These are phyloP conservation scores for Pistacia integerrima DNA, from an alignment of 345 rosid species.

Conservation along the genomic window DNA sequence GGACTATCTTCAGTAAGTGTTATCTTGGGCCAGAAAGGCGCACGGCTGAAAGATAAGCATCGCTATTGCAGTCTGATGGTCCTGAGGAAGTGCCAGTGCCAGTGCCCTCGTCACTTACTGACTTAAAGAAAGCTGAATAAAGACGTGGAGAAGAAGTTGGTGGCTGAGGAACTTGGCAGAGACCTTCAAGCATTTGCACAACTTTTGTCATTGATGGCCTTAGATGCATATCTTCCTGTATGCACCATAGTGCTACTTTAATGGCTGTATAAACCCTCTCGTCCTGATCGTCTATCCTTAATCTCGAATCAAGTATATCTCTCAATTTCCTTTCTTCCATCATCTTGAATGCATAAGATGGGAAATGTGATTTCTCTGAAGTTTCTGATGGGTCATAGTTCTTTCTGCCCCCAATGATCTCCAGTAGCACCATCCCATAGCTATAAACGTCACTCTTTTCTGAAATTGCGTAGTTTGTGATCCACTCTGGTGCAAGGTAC, in stretches of 20 bases:
- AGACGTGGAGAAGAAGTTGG: constrained; percentile 71
- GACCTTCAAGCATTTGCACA: constrained; percentile 95
- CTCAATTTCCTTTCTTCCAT: constrained; percentile 79
- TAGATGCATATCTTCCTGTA: constrained; percentile 81
- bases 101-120: constrained; percentile 53
- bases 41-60: constrained; percentile 70
- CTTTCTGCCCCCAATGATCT: constrained; percentile 87
- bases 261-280: constrained; percentile 53
- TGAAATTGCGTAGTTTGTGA: constrained; percentile 89
- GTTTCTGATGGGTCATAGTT: constrained; percentile 59
- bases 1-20: constrained; percentile 16
- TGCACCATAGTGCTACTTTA: constrained; percentile 90
- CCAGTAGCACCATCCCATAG: constrained; percentile 85
- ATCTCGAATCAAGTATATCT: constrained; percentile 65
- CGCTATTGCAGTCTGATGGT: constrained; percentile 71
- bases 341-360: constrained; percentile 87
- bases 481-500: constrained; percentile 94
- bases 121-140: constrained; percentile 42
- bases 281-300: constrained; percentile 44
- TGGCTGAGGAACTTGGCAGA: constrained; percentile 57
- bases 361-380: constrained; percentile 83
- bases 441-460: constrained; percentile 96
- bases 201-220: constrained; percentile 90
- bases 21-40: constrained; percentile 94
- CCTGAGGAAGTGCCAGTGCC: constrained; percentile 53